Evolutionary conservation across 1,284 basidiomycete species (phyloP).

Genomic region (Cryptococcus sp.): DNA sequence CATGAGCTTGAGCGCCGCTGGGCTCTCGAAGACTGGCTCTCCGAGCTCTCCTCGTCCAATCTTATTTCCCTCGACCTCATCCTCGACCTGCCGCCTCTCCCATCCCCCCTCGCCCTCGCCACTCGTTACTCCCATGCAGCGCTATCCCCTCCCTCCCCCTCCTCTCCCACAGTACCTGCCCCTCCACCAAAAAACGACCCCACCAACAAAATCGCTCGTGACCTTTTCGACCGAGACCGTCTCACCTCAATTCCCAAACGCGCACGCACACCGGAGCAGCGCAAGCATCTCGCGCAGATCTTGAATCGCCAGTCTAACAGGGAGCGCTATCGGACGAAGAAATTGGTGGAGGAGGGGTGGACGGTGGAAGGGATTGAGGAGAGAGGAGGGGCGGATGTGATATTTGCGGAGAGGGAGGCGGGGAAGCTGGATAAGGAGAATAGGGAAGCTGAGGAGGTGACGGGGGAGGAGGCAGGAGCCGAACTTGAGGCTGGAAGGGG

Average conservation of each 20-base stretch:
- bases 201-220: constrained; percentile 13
- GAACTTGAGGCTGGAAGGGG: background rate
- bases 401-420: constrained; percentile 13
- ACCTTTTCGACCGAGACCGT: constrained; percentile 19
- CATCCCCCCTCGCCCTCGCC: too few relatives aligned
- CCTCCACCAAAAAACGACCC: background rate
- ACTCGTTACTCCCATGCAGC: too few relatives aligned
- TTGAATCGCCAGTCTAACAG: constrained; percentile 21
- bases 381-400: constrained; percentile 30
- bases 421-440: background rate
- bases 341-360: constrained; percentile 25
- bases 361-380: constrained; percentile 22
- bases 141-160: too few relatives aligned
- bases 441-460: background rate
- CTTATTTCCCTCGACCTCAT: constrained; percentile 2
- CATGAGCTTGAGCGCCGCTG: constrained; percentile 9
- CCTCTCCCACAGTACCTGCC: too few relatives aligned
- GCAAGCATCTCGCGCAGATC: constrained; percentile 13
- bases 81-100: too few relatives aligned
- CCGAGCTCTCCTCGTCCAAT: constrained; percentile 8
- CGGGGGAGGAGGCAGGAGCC: background rate
- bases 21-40: constrained; percentile 16
- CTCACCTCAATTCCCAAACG: constrained; percentile 22
- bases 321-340: constrained; percentile 22
- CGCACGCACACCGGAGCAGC: constrained; percentile 21